Percentiles rank a stretch among this genome's conserved stretches.
Conservation (phyloP, 805 yeast genomes). For the Clavispora fructus region DNA sequence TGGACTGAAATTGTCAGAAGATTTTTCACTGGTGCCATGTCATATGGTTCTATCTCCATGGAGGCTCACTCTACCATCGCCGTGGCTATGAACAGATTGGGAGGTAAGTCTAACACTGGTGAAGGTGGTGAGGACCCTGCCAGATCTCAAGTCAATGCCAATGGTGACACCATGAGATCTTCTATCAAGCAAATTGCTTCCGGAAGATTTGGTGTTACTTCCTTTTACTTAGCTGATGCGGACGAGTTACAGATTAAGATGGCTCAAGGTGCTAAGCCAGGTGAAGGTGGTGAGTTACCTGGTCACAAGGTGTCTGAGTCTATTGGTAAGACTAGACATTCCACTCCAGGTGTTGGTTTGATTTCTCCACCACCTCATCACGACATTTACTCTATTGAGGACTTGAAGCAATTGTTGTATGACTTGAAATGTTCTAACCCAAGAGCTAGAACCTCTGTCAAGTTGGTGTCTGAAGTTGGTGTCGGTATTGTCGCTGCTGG, state of each 20-base stretch:
- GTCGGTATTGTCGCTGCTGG: constrained; percentile 99
- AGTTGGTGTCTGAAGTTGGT: constrained; percentile 96
- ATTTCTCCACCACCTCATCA: constrained; percentile 99
- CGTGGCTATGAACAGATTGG: constrained; percentile 96
- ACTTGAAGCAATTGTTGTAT: constrained; percentile 91
- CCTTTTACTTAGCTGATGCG: constrained; percentile 89
- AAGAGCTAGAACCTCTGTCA: constrained; percentile 93
- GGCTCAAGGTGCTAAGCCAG: constrained; percentile 99
- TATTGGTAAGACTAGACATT: constrained; percentile 93
- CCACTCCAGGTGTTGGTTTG: constrained; percentile 94
- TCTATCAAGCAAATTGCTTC: constrained; percentile 97
- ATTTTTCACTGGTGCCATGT: constrained; percentile 99
- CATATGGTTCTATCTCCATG: constrained; percentile 97
- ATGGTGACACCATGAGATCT: constrained; percentile 98
- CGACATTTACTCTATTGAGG: constrained; percentile 97
- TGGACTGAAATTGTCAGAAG: constrained; percentile 99
- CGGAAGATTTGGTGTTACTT: constrained; percentile 97
- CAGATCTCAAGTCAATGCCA: constrained; percentile 69
- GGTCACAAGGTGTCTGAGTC: constrained; percentile 84
- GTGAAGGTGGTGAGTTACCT: constrained; percentile 99
- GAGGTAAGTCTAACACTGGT: constrained; percentile 97
- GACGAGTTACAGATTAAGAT: constrained; percentile 96
- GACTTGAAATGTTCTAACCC: constrained; percentile 97
- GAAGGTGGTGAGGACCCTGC: constrained; percentile 99
- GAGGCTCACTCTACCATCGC: constrained; percentile 97